A percentile compares a stretch with the other conserved stretches of the same genome.
Conservation (phyloP, 495 filamentous ascomycete species). For the Friedmanniomyces simplex region DNA sequence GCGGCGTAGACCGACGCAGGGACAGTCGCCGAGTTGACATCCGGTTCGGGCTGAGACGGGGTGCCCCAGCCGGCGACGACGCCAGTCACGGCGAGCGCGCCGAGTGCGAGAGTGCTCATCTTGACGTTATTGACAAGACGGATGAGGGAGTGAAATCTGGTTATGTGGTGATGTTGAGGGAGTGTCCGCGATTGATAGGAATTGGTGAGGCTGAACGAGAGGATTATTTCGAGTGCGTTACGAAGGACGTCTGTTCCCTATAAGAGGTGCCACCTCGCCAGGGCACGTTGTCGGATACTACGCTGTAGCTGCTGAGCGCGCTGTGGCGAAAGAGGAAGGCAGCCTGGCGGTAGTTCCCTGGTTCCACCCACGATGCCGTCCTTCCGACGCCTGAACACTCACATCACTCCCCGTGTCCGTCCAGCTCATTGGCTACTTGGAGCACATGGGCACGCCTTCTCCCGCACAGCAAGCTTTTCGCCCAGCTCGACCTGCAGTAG, state of each 20-base stretch:
- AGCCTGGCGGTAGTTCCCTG: background rate
- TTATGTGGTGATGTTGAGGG: background rate
- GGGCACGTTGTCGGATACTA: background rate
- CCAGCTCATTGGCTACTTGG: background rate
- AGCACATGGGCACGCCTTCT: background rate
- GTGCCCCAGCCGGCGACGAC: background rate
- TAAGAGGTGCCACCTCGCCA: background rate
- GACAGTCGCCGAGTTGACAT: constrained; percentile 15
- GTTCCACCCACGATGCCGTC: background rate
- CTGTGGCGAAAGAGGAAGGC: constrained; percentile 1
- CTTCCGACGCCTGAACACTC: background rate
- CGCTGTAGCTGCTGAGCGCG: background rate
- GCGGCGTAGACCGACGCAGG: constrained; percentile 16
- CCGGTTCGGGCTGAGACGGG: background rate
- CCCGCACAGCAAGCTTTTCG: background rate
- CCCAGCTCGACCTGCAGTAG: background rate
- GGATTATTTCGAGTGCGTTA: too few relatives aligned
- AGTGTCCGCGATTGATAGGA: background rate
- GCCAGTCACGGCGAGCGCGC: constrained; percentile 12
- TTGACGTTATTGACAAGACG: background rate
- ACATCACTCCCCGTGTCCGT: background rate
- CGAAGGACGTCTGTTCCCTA: background rate
- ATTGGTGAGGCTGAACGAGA: too few relatives aligned
- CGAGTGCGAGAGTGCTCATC: constrained; percentile 9
- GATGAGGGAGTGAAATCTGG: background rate